phyloP scores from a whole-genome alignment of 2,329 filamentous ascomycete genomes.

The Penicillium brasilianum region DNA sequence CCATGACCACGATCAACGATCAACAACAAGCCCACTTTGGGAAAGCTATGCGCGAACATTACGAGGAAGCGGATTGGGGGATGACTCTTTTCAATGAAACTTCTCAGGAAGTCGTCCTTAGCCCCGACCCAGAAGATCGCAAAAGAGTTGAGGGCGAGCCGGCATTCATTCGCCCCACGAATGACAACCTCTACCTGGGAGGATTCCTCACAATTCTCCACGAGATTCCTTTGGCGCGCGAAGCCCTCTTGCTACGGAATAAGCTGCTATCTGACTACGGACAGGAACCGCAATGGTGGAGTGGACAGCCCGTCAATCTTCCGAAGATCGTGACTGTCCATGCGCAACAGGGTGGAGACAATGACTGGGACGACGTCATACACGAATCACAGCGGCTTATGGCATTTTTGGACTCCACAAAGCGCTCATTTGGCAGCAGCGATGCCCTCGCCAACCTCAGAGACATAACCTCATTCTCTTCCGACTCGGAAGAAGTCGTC shows the following conservation, averaged over 20 bases:
- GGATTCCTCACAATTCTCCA: constrained; percentile 66
- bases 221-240: constrained; percentile 63
- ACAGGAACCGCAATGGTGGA: constrained; percentile 66
- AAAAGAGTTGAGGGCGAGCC: constrained; percentile 57
- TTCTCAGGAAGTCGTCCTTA: constrained; percentile 59
- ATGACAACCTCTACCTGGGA: constrained; percentile 59
- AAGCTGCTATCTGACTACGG: constrained; percentile 58
- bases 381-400: constrained; percentile 65
- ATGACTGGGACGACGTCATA: constrained; percentile 54
- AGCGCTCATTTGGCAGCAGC: constrained; percentile 63
- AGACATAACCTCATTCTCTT: constrained; percentile 36
- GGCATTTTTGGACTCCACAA: constrained; percentile 63
- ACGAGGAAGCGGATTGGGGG: constrained; percentile 61
- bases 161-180: constrained; percentile 62
- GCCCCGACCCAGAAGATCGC: constrained; percentile 57
- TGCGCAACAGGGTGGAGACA: constrained; percentile 39
- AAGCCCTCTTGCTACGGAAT: constrained; percentile 59
- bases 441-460: constrained; percentile 56
- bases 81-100: constrained; percentile 57
- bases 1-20: constrained; percentile 31
- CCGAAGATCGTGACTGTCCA: constrained; percentile 57
- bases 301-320: constrained; percentile 57
- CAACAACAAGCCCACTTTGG: constrained; percentile 52
- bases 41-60: constrained; percentile 59
- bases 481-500: constrained; percentile 44